Evolutionary conservation across 1,284 basidiomycete species (phyloP), one percentile per base, ranked within the genome.

Genomic region (Ceratobasidium papillatum): DNA sequence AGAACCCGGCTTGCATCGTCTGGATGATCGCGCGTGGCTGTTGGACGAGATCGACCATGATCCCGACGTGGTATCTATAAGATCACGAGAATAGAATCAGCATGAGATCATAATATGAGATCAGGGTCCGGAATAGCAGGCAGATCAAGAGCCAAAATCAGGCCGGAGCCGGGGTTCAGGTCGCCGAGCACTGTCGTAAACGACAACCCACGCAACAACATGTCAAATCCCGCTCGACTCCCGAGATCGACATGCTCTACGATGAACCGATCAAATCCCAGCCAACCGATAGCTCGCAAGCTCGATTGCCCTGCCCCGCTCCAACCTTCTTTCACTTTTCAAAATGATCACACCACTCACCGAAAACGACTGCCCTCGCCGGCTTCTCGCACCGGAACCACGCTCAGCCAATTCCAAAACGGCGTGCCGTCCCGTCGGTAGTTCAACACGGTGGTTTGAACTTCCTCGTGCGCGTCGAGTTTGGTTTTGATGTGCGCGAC

Each of bases 41-140:
- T 51, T 58, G 66, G 12, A 69, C 66, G 52, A 69, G 66, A 58
- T 69, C 52, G 54, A 58, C 66, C 66, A 69, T 69, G 54, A 69
- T 58, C 14, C 66, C 66, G 27, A 69, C 66, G 25, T 69, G 66
- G 38, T 58, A 69, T 47, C 66, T 69, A 38, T 32, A 27, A 27
- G 17, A 41, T 22, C 25, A 52, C 47, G 27, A 64, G 30, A 19
- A 49, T 19, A 25, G 17, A 19, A 59, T 59, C 36, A 38, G 52
- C 22, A 30, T 12, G 27, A 14, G 52, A 22, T 41, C 38, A 14
- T 14, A 41, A n/a, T n/a, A 45, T 45, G 43, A 19, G 43, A 8
- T 19, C 8, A n/a, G 19, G 49, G 49, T 51, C 49, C 49, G 7
- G 49, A 45, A n/a, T n/a, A n/a, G 38, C 38, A 51, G 49, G 49